These are phyloP conservation scores for Cornus kousa DNA, from an alignment of 148 eudicot genomes.

Conservation along the genomic window DNA sequence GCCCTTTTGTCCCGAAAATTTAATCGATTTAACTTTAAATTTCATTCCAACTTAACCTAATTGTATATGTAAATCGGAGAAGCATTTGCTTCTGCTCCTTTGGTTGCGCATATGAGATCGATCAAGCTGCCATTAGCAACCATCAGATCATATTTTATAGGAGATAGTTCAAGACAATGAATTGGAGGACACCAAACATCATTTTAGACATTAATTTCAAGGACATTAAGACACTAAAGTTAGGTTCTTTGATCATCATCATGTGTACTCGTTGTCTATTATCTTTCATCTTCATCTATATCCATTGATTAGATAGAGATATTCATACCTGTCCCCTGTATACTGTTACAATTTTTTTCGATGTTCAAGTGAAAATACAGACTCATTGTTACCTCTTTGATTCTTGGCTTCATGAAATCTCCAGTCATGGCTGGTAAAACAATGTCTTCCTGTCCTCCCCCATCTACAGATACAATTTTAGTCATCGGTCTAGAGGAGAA, in stretches of 20 bases:
- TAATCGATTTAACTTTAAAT: neutral
- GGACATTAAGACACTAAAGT: too few relatives aligned
- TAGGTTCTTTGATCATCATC: too few relatives aligned
- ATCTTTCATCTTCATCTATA: too few relatives aligned
- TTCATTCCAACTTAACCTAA: neutral
- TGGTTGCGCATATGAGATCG: conserved; percentile 47
- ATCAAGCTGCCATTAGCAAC: conserved; percentile 30
- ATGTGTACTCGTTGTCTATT: too few relatives aligned
- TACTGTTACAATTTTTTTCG: conserved; percentile 8
- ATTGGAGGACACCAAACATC: too few relatives aligned
- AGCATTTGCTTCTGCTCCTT: conserved; percentile 42
- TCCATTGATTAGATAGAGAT: neutral
- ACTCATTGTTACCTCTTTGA: neutral
- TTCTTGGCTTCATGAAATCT: neutral
- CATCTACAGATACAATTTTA: neutral
- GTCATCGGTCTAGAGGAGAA: too few relatives aligned
- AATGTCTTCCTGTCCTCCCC: neutral
- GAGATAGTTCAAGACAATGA: too few relatives aligned
- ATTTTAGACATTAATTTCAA: too few relatives aligned
- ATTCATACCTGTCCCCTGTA: conserved; percentile 42
- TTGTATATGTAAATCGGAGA: neutral
- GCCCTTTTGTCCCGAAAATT: conserved; percentile 39
- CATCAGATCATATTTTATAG: too few relatives aligned
- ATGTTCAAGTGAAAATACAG: too few relatives aligned
- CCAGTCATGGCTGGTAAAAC: neutral